Evolutionary conservation across 2,329 filamentous ascomycete species (phyloP).

Genomic region (Aureobasidium melanogenum): DNA sequence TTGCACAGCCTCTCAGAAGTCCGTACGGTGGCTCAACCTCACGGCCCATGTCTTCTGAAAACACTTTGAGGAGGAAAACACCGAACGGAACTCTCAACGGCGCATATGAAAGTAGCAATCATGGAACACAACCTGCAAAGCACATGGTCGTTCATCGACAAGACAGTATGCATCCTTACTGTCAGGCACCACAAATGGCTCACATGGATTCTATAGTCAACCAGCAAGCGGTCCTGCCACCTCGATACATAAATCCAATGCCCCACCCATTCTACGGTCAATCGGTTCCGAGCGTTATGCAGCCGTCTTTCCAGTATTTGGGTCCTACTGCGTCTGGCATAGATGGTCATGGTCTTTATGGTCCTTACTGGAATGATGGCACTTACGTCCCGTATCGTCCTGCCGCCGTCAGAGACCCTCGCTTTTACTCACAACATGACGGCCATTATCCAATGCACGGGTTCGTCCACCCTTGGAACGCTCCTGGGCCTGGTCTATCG

Average conservation of each 20-base stretch:
- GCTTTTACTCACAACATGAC: constrained; percentile 29
- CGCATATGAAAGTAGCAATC: constrained; percentile 71
- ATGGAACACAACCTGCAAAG: constrained; percentile 47
- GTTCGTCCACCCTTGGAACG: neutral
- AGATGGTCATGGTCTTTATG: constrained; percentile 47
- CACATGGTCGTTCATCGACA: constrained; percentile 62
- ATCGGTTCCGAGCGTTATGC: constrained; percentile 49
- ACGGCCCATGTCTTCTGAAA: constrained; percentile 40
- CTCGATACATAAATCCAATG: constrained; percentile 14
- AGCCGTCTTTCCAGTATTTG: constrained; percentile 50
- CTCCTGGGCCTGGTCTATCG: neutral
- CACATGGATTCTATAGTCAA: constrained; percentile 55
- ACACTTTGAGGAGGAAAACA: constrained; percentile 83
- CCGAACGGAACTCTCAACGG: constrained; percentile 88
- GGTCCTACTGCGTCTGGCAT: constrained; percentile 51
- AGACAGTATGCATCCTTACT: neutral
- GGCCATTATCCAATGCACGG: constrained; percentile 4
- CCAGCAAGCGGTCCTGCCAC: constrained; percentile 36
- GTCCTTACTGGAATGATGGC: constrained; percentile 57
- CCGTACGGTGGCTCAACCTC: neutral
- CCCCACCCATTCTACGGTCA: constrained; percentile 26
- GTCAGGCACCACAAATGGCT: constrained; percentile 26
- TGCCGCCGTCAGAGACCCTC: constrained; percentile 47
- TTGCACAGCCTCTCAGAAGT: constrained; percentile 13
- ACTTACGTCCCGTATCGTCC: constrained; percentile 52